Evolutionary conservation across 2,329 filamentous ascomycete species (phyloP), one percentile per base, ranked within the genome.

Genomic region (Chalaropsis ovoidea): DNA sequence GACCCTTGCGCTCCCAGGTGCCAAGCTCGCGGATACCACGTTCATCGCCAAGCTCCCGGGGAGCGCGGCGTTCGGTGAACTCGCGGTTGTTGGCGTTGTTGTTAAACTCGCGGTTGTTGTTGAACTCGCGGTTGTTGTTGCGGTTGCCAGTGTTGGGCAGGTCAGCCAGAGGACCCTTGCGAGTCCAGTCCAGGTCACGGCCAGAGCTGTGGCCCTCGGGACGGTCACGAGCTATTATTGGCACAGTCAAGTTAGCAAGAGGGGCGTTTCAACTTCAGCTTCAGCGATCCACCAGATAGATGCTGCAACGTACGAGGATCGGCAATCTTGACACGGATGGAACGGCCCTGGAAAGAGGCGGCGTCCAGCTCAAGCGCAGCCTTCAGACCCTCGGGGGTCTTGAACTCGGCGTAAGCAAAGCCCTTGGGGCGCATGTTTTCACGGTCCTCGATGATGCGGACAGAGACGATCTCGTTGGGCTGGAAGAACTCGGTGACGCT

Each of bases 361-460:
- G 90, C 89, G 72, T 92, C 92, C 69, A 94, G 82, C 67, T 86
- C 84, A 69, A 99, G 82, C 66, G 94, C 94, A 77, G 91, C 88
- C 80, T 95, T 95, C 72, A 99, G 80, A 67, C 93, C 93, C 62
- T 97, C 93, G 56, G 94, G 79, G 63, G 85, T 87, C 70, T 82
- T 85, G 73, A 99, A 99, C 76, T 99, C 94, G 70, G 95, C 93
- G 75, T 99, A 99, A 68, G 93, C 94, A 72, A 99, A 99, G 61
- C 94, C 94, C 81, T 99, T 99, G 70, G 94, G 94, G 73, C 92
- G 91, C 76, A 88, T 86, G 74, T 94, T 88, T 75, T 96, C 82
- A 74, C 93, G 94, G 77, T 99, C 95, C 79, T 96, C 93, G 69
- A 99, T 95, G 72, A 99, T 91, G 72, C 94, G 89, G 70, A 99